These are phyloP conservation scores for Aspergillus ruber DNA, from an alignment of 2,329 filamentous ascomycete species.

Conservation along the genomic window DNA sequence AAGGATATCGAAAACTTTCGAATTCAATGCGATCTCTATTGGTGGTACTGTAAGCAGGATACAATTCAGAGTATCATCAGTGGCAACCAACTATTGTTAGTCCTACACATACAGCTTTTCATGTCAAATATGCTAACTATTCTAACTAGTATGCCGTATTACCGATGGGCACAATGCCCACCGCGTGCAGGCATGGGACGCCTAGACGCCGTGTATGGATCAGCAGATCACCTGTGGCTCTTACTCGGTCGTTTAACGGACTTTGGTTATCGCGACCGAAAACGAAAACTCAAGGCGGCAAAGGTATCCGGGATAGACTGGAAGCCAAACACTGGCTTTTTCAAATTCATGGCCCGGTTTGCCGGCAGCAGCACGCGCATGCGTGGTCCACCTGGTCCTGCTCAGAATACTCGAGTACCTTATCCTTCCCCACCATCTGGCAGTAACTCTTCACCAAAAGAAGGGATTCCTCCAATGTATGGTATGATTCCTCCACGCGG, in stretches of 20 bases:
- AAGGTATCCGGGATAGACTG: slow-evolving; percentile 53
- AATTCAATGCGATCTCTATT: slow-evolving; percentile 77
- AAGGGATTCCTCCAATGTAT: slow-evolving; percentile 37
- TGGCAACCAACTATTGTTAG: slow-evolving; percentile 78
- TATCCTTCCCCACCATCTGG: background rate
- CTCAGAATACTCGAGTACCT: background rate
- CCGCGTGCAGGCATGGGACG: slow-evolving; percentile 74
- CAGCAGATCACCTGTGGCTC: slow-evolving; percentile 80
- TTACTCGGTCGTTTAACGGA: slow-evolving; percentile 72
- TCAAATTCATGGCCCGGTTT: slow-evolving; percentile 31
- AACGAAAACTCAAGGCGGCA: slow-evolving; percentile 66
- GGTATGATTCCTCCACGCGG: slow-evolving; percentile 42
- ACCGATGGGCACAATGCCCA: slow-evolving; percentile 77
- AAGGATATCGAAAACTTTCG: slow-evolving; percentile 74
- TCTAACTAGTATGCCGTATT: slow-evolving; percentile 63
- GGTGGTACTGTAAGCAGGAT: slow-evolving; percentile 96
- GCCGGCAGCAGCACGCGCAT: slow-evolving; percentile 4
- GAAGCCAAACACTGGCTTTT: slow-evolving; percentile 48
- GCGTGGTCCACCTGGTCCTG: slow-evolving; percentile 1
- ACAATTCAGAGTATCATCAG: slow-evolving; percentile 85
- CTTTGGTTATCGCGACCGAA: slow-evolving; percentile 70
- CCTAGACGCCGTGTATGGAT: slow-evolving; percentile 74
- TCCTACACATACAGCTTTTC: slow-evolving; percentile 12
- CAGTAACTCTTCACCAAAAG: background rate
- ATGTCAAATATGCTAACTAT: slow-evolving; percentile 16